Percentiles rank a stretch among this genome's conserved stretches.
Evolutionary conservation across 352 stramenopile genomes (phyloP).

Genomic region (Phytophthora colocasiae): DNA sequence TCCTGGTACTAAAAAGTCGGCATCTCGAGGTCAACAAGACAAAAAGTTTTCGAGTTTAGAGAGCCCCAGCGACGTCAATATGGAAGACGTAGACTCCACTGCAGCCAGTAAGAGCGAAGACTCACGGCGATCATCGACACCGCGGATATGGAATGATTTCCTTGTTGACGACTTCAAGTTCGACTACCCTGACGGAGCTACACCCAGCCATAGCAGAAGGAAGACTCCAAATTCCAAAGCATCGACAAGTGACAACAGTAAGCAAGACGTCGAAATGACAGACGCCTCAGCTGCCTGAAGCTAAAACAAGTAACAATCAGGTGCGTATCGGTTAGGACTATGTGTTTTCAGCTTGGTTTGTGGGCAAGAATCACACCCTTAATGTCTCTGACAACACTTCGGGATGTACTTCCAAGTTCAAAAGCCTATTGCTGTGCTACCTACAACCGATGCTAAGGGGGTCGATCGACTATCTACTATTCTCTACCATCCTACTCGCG

Average conservation of each 20-base stretch:
- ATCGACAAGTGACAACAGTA: conserved; percentile 3
- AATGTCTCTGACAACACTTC: not conserved
- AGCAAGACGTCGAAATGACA: conserved; percentile 35
- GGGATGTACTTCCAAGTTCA: conserved; percentile 23
- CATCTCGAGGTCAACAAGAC: conserved; percentile 25
- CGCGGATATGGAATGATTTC: conserved; percentile 76
- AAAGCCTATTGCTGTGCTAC: conserved; percentile 32
- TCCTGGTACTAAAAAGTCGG: conserved; percentile 38
- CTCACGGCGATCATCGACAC: conserved; percentile 38
- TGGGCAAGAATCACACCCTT: conserved; percentile 13
- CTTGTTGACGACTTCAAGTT: conserved; percentile 80
- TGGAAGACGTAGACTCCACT: conserved; percentile 24
- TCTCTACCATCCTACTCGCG: conserved; percentile 44
- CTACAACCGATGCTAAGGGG: conserved; percentile 36
- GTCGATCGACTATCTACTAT: conserved; percentile 37
- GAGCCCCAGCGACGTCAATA: conserved; percentile 23
- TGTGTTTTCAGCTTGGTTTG: conserved; percentile 19
- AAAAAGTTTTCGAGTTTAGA: conserved; percentile 25
- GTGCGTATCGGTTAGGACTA: conserved; percentile 13
- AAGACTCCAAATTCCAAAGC: conserved; percentile 21
- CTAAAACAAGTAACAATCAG: conserved; percentile 10
- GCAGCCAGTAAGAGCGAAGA: conserved; percentile 14
- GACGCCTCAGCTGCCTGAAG: conserved; percentile 38
- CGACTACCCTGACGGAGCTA: conserved; percentile 37
- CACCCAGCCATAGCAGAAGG: conserved; percentile 26